Evolutionary conservation across 441 rosid species (phyloP), one percentile per base, ranked within the genome.

Genomic region (Erysimum cheiri): DNA sequence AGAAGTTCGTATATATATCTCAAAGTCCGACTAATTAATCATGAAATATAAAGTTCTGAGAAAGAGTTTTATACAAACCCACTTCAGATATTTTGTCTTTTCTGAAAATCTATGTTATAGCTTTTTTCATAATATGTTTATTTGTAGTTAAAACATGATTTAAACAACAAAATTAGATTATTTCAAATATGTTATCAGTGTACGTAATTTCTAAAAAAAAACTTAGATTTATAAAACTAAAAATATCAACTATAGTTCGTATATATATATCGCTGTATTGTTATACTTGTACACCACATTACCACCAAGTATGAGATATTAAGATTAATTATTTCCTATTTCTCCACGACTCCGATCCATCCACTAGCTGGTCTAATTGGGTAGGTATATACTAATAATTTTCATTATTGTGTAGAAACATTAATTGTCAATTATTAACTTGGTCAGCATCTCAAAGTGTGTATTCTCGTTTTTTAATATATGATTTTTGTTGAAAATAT

Each of bases 361-460:
- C 55, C 43, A 43, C 54, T 56, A 4, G 5, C 40, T 22, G 22
- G 31, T 60, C 35, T 39, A 28, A 60, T 37, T 49, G 4, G 56
- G 14, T 6, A 29, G 15, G 56, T 58, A 53, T 33, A 31, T 26
- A 8, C n/a, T n/a, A n/a, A 46, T 7, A 3, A 14, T 29, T 15
- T 48, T 9, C 8, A 28, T 28, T 48, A 8, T 48, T 37, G 29
- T 50, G 14, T 28, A n/a, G 13, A 2, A 41, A 22, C 28, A 17
- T 1, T 4, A 33, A 62, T 53, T 48, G 33, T 33, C 19, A 73
- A n/a, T 73, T 59, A 15, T 43, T 54, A 33, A 44, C 48, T 41
- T 66, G 67, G 62, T 59, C 72, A 66, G 36, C 61, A 54, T 66
- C 47, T 41, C 50, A 59, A 32, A 48, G 1, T 59, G 53, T 58